Evolutionary conservation across 192 early-diverging fungal species (phyloP).

Genomic region (Spizellomyces punctatus): DNA sequence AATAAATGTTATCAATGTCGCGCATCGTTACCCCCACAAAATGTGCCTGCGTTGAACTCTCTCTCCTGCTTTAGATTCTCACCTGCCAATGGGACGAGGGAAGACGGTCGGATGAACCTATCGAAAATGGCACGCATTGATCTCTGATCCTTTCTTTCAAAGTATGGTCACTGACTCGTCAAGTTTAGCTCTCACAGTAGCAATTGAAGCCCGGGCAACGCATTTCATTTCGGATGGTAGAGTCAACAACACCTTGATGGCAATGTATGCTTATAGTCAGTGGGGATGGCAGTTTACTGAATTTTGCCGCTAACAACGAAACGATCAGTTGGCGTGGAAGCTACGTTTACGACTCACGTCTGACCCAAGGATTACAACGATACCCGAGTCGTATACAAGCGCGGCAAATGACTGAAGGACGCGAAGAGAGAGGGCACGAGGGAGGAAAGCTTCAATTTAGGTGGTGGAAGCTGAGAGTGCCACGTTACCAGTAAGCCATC

Average conservation of each 20-base stretch:
- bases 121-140: slow-evolving; percentile 10
- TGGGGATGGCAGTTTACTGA: no score
- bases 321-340: slow-evolving; percentile 21
- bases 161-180: not conserved
- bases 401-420: slow-evolving; percentile 1
- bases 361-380: slow-evolving; percentile 10
- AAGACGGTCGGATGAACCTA: slow-evolving; percentile 5
- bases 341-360: slow-evolving; percentile 4
- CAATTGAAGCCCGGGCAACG: slow-evolving; percentile 17
- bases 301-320: not conserved
- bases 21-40: not conserved
- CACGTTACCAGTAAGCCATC: slow-evolving; percentile 20
- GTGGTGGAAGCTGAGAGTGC: slow-evolving; percentile 27
- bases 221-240: slow-evolving; percentile 26
- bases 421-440: not conserved
- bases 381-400: slow-evolving; percentile 3
- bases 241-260: slow-evolving; percentile 23
- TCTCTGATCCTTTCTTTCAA: not conserved
- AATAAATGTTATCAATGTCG: not conserved
- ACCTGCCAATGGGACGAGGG: slow-evolving; percentile 21
- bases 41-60: not conserved
- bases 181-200: slow-evolving; percentile 12
- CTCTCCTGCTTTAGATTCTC: not conserved
- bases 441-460: not conserved
- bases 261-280: not conserved